phyloP scores from a whole-genome alignment of 805 yeast species.

The Saturnispora besseyi region DNA sequence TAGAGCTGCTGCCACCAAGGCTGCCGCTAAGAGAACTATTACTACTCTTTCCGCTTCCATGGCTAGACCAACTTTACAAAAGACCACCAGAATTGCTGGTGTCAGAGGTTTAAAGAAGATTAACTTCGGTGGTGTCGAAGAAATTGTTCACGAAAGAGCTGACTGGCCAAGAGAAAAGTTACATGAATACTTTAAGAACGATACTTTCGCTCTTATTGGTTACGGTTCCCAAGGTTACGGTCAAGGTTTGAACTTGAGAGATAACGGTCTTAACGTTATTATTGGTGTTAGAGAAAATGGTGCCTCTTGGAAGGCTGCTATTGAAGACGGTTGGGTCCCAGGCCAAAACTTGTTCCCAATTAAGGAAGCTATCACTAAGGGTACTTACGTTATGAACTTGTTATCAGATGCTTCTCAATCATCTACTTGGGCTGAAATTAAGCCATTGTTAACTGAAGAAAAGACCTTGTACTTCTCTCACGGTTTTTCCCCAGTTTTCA shows the following conservation, averaged over 20 bases:
- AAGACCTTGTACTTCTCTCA: constrained; percentile 98
- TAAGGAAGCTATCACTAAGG: constrained; percentile 83
- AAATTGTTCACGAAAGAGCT: constrained; percentile 94
- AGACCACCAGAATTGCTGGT: constrained; percentile 39
- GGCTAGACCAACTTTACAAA: constrained; percentile 37
- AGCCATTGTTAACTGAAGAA: constrained; percentile 91
- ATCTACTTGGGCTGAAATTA: constrained; percentile 86
- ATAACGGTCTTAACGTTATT: constrained; percentile 95
- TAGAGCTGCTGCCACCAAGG: constrained; percentile 49
- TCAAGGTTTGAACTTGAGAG: constrained; percentile 98
- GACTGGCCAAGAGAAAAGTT: constrained; percentile 99
- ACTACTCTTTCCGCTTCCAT: constrained; percentile 12
- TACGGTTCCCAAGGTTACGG: constrained; percentile 99
- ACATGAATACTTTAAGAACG: constrained; percentile 93
- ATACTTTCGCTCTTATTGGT: constrained; percentile 95
- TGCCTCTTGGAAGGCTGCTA: constrained; percentile 99
- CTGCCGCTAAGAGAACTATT: constrained; percentile 30
- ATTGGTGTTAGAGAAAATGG: constrained; percentile 98
- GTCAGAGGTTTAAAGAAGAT: constrained; percentile 92
- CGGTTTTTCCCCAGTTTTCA: constrained; percentile 99
- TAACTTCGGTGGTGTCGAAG: constrained; percentile 93
- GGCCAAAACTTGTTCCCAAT: constrained; percentile 97
- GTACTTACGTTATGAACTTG: constrained; percentile 95
- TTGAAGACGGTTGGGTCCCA: constrained; percentile 99
- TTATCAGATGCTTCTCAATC: constrained; percentile 99